Percentiles rank a stretch among this genome's conserved stretches.
Conservation (phyloP, 768 basidiomycete genomes). For the Russula ochroleuca region DNA sequence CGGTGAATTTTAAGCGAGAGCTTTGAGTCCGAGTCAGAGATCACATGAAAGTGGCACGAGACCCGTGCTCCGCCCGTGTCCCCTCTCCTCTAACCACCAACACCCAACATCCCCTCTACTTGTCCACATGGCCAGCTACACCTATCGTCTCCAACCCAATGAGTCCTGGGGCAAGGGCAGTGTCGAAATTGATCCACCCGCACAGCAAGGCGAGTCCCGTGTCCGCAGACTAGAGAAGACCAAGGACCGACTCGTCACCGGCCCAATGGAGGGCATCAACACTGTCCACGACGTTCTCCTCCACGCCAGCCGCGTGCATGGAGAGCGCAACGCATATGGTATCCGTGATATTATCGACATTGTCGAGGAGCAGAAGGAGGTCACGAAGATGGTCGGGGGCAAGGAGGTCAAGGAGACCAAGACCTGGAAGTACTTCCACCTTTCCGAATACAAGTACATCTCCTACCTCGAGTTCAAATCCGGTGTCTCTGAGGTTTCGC, state of each 20-base stretch:
- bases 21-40: neutral
- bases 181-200: conserved; percentile 47
- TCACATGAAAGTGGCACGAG: neutral
- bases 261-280: conserved; percentile 70
- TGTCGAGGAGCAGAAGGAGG: conserved; percentile 85
- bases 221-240: conserved; percentile 55
- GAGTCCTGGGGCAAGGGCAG: conserved; percentile 50
- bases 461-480: conserved; percentile 68
- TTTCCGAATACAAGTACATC: conserved; percentile 84
- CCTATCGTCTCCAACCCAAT: neutral
- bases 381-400: conserved; percentile 78
- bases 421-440: conserved; percentile 93
- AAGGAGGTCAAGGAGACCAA: conserved; percentile 84
- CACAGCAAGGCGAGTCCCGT: conserved; percentile 47
- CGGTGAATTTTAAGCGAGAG: too few relatives aligned
- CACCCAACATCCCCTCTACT: neutral
- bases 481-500: conserved; percentile 57
- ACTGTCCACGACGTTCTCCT: conserved; percentile 76
- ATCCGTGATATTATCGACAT: conserved; percentile 67
- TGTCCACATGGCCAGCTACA: conserved; percentile 13
- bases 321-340: conserved; percentile 70
- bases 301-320: conserved; percentile 71
- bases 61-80: neutral
- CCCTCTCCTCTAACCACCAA: neutral
- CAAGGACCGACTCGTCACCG: conserved; percentile 54